Conservation (phyloP, 768 basidiomycete genomes). For the Leccinum boreale region DNA sequence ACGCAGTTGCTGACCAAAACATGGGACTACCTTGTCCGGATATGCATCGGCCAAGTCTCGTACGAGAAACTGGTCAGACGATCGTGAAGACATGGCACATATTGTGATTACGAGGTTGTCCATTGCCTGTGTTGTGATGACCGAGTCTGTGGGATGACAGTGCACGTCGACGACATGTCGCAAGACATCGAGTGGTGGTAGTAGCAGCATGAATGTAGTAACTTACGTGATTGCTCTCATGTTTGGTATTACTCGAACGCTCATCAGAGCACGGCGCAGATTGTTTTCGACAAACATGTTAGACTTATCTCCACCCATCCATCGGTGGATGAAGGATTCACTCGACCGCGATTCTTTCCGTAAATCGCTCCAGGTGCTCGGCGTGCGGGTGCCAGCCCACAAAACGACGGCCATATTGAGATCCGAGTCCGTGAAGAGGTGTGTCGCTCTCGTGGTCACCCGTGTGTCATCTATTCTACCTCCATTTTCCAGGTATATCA, state of each 20-base stretch:
- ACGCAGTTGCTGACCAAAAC: conserved; percentile 65
- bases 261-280: background rate
- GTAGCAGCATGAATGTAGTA: conserved; percentile 11
- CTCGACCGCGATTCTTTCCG: conserved; percentile 67
- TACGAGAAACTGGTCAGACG: conserved; percentile 70
- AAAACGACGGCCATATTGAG: conserved; percentile 57
- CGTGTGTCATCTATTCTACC: conserved; percentile 6
- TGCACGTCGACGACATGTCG: conserved; percentile 82
- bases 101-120: conserved; percentile 59
- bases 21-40: conserved; percentile 74
- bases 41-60: conserved; percentile 56
- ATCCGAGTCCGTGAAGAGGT: conserved; percentile 60
- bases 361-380: conserved; percentile 64
- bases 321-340: conserved; percentile 46
- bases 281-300: conserved; percentile 24
- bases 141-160: conserved; percentile 87
- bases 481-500: conserved; percentile 44
- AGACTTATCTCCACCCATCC: conserved; percentile 43
- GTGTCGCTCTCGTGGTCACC: conserved; percentile 15
- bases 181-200: conserved; percentile 43
- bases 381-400: conserved; percentile 56
- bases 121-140: conserved; percentile 47
- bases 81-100: conserved; percentile 77
- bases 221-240: conserved; percentile 11
- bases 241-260: conserved; percentile 10